Base-by-base conservation (phyloP, 2,329 filamentous ascomycete genomes). In the Botrytis squamosa region DNA sequence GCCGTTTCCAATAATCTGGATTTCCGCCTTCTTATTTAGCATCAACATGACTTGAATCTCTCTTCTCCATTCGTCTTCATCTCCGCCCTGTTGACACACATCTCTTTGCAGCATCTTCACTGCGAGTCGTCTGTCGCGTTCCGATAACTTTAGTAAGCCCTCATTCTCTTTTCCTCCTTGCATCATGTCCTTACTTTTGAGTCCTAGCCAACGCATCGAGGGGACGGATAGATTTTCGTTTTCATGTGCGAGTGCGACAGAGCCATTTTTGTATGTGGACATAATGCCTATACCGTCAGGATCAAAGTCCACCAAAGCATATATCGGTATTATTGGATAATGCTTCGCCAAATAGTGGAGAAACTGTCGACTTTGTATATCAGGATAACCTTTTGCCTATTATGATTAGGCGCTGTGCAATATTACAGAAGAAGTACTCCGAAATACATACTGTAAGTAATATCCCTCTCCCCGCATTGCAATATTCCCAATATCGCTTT, bases 351-450 rank as follows among this genome's bases (percentile, higher is more conserved):
- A 72, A 20, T 84, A 80, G 60, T 86, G 85, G 1, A 95, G 83
- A 71, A 95, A 90, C 25, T 86, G 85, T 12, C 92, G 85, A 0
- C 92, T 94, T 1, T 87, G 86, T 66, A 95, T 83, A 77, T 96
- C 93, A 0, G 93, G 93, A 79, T 94, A 96, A 2, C 93, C 93
- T 84, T 95, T 96, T 0, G 90, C 93, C 91, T 94, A 71, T 6
- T 25, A 40, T 40, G 3, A 25, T 42, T 7, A 67, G 29, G 22
- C 16, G 8, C 57, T 16, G 60, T 12, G 9, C 40, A 16, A 65
- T 8, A 16, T 18, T 12, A n/a, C 36, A 25, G 42, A 22, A 44
- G n/a, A 36, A 64, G 25, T 14, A 25, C 65, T 40, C 36, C 14
- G 22, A 14, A 42, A 1, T 5, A 70, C 79, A 52, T 83, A 91